A percentile compares a stretch with the other conserved stretches of the same genome.
These are phyloP conservation scores for Penicillium fimorum DNA, from an alignment of 495 filamentous ascomycete genomes.

Conservation along the genomic window DNA sequence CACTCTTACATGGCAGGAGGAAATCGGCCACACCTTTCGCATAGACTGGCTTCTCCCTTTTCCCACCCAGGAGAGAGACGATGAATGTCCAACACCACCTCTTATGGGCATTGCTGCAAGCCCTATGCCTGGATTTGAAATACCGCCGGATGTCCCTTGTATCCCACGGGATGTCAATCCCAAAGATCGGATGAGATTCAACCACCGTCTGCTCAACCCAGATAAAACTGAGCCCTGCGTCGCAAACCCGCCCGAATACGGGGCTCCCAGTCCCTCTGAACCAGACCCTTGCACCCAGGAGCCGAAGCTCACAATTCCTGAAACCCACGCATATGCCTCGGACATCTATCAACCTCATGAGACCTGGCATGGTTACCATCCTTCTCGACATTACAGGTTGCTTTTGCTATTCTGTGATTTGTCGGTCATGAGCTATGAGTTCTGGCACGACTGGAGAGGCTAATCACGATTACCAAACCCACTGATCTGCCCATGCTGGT, in stretches of 20 bases:
- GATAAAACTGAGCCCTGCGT: constrained; percentile 11
- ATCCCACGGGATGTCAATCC: constrained; percentile 31
- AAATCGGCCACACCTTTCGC: constrained; percentile 45
- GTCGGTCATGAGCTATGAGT: constrained; percentile 77
- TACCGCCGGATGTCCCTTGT: constrained; percentile 37
- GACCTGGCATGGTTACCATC: constrained; percentile 39
- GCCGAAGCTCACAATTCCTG: constrained; percentile 31
- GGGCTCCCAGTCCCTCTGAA: neutral
- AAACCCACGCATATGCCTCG: constrained; percentile 42
- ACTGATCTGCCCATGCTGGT: neutral
- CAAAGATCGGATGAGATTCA: constrained; percentile 33
- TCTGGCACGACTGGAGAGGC: constrained; percentile 50
- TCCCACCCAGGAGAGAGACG: constrained; percentile 41
- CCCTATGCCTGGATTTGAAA: constrained; percentile 61
- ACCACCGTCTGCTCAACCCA: constrained; percentile 30
- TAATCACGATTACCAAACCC: neutral
- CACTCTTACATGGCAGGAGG: constrained; percentile 56
- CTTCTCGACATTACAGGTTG: constrained; percentile 60
- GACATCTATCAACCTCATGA: constrained; percentile 38
- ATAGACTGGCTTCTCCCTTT: constrained; percentile 59
- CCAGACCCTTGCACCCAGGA: neutral
- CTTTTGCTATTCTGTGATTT: constrained; percentile 76
- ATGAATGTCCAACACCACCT: constrained; percentile 42
- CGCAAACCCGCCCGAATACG: neutral
- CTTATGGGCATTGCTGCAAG: constrained; percentile 57